Conservation (phyloP, 768 basidiomycete species). For the Hericium alpestre region DNA sequence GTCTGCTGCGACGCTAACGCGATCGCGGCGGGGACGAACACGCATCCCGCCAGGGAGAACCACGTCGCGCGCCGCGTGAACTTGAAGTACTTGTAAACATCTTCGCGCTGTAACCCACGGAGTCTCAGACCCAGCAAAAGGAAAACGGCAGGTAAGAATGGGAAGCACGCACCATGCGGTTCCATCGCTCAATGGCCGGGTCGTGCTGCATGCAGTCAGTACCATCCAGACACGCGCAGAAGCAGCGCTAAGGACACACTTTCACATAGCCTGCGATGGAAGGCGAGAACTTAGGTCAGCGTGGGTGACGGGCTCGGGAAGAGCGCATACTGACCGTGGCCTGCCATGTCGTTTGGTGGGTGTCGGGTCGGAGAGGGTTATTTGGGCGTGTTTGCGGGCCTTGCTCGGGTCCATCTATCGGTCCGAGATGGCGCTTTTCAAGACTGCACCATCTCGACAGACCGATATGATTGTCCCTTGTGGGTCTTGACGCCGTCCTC, state of each 20-base stretch:
- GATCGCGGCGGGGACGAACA: conserved; percentile 54
- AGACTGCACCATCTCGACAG: too few species aligned
- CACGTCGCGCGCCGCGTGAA: conserved; percentile 65
- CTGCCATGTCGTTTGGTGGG: conserved; percentile 39
- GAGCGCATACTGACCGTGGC: conserved; percentile 39
- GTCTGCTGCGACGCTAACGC: conserved; percentile 30
- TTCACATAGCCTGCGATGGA: conserved; percentile 42
- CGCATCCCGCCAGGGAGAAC: conserved; percentile 49
- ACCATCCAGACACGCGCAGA: background rate
- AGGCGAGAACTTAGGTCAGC: too few species aligned
- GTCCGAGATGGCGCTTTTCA: too few species aligned
- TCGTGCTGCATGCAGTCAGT: conserved; percentile 24
- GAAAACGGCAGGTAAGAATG: background rate
- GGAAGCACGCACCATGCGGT: conserved; percentile 35
- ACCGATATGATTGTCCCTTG: too few species aligned
- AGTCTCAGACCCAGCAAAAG: too few species aligned
- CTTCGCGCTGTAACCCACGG: conserved; percentile 50
- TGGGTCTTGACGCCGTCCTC: too few species aligned
- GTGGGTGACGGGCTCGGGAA: background rate
- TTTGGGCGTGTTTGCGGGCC: conserved; percentile 14
- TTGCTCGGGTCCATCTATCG: background rate
- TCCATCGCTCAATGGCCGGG: conserved; percentile 50
- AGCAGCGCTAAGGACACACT: conserved; percentile 23
- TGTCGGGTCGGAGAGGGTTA: conserved; percentile 7
- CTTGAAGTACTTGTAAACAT: conserved; percentile 73